Evolutionary conservation across 2,329 filamentous ascomycete species (phyloP), one percentile per base, ranked within the genome.

Genomic region (Fusarium domesticum): DNA sequence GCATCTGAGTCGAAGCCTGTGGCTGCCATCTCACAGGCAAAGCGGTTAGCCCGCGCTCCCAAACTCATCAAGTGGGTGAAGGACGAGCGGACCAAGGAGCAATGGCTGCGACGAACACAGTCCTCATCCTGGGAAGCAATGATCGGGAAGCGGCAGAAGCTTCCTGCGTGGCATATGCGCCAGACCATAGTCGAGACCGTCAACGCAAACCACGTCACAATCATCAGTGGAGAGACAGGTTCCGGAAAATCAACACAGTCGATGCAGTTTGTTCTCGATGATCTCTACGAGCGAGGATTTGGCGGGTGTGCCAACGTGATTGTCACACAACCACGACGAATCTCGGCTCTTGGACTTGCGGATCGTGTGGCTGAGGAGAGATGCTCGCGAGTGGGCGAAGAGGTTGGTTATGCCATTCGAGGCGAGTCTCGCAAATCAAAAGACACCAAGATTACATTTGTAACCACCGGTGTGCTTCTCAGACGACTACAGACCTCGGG

Each of bases 191-290:
- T 97, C 8, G 66, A 78, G 16, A 86, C 87, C 0, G 87, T 98
- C 37, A 77, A 77, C 33, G 72, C 76, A 5, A 83, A 92, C 60
- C 85, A 96, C 65, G 90, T 98, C 39, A 96, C 89, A 1, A 96
- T 98, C 59, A 93, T 98, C 57, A 95, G 91, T 34, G 93, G 93
- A 56, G 93, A 97, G 69, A 98, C 93, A 4, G 93, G 93, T 41
- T 96, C 89, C 15, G 93, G 93, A 62, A 98, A 98, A 68, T 96
- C 89, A 37, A 97, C 93, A 1, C 93, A 98, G 65, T 93, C 89
- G 3, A 89, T 97, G 25, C 93, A 98, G 65, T 98, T 97, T 66
- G 78, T 98, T 34, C 75, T 98, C 2, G 93, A 98, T 59, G 89
- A 97, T 57, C 73, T 97, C 51, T 95, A 96, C 57, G 76, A 79